Evolutionary conservation across 2,329 filamentous ascomycete genomes (phyloP).

Genomic region (Paracoccidioides brasiliensis): DNA sequence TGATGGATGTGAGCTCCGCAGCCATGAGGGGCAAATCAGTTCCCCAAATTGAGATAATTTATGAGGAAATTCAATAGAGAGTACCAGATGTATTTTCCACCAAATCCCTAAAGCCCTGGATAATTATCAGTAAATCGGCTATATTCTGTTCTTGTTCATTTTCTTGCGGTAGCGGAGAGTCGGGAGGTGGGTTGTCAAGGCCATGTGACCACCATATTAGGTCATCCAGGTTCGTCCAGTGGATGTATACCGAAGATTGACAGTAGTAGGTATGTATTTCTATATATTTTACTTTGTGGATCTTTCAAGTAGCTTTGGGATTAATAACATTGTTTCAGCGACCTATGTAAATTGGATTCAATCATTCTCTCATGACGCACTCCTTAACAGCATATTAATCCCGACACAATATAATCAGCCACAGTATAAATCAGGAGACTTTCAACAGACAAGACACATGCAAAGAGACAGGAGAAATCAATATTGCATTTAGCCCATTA

Average conservation of each 20-base stretch:
- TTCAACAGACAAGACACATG: background rate
- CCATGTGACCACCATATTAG: background rate
- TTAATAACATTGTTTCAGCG: too few species aligned
- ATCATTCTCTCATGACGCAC: background rate
- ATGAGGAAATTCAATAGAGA: background rate
- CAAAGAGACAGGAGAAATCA: background rate
- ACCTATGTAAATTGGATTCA: background rate
- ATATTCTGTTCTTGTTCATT: background rate
- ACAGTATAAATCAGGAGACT: background rate
- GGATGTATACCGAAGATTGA: too few species aligned
- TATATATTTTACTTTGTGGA: too few species aligned
- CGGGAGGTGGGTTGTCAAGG: background rate
- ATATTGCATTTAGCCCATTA: background rate
- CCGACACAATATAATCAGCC: background rate
- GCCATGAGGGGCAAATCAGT: conserved; percentile 20
- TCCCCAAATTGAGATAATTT: background rate
- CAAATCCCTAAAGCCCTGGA: background rate
- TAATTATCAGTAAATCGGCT: background rate
- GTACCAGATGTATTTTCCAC: background rate
- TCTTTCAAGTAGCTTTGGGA: too few species aligned
- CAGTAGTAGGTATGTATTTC: too few species aligned
- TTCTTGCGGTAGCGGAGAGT: background rate
- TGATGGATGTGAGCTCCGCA: conserved; percentile 33
- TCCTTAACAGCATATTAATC: background rate
- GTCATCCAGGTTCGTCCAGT: background rate